Conservation (phyloP, 768 basidiomycete genomes). For the Termitomyces sp. region DNA sequence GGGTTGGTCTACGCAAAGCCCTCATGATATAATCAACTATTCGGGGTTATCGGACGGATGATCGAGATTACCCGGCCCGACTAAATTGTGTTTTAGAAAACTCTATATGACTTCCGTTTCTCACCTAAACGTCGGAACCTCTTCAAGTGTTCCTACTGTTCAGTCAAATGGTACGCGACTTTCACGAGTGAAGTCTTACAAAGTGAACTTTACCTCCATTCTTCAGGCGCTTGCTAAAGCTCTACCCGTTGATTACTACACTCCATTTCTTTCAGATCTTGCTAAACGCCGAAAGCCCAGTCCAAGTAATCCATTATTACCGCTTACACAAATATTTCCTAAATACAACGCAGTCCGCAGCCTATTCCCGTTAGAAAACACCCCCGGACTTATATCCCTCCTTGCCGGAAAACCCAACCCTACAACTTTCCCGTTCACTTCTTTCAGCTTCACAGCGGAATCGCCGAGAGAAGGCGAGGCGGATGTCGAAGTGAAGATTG, state of each 20-base stretch:
- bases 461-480: conserved; percentile 39
- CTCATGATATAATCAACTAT: neutral
- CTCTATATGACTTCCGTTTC: neutral
- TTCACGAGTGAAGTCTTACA: too few relatives aligned
- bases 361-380: conserved; percentile 73
- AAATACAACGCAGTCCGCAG: conserved; percentile 41
- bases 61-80: neutral
- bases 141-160: neutral
- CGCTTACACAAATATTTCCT: neutral
- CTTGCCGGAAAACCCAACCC: conserved; percentile 92
- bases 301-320: conserved; percentile 40
- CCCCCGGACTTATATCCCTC: conserved; percentile 72
- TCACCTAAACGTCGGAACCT: neutral
- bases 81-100: neutral
- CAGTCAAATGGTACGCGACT: neutral
- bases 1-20: too few relatives aligned
- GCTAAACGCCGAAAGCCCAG: conserved; percentile 62
- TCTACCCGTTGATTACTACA: conserved; percentile 52
- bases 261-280: conserved; percentile 49
- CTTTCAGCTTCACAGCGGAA: conserved; percentile 60
- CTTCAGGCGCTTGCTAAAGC: conserved; percentile 12
- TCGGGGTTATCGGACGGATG: neutral
- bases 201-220: neutral
- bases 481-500: conserved; percentile 35
- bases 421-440: conserved; percentile 86